phyloP scores from a whole-genome alignment of 768 basidiomycete species.

The Calocybe gangraenosa region DNA sequence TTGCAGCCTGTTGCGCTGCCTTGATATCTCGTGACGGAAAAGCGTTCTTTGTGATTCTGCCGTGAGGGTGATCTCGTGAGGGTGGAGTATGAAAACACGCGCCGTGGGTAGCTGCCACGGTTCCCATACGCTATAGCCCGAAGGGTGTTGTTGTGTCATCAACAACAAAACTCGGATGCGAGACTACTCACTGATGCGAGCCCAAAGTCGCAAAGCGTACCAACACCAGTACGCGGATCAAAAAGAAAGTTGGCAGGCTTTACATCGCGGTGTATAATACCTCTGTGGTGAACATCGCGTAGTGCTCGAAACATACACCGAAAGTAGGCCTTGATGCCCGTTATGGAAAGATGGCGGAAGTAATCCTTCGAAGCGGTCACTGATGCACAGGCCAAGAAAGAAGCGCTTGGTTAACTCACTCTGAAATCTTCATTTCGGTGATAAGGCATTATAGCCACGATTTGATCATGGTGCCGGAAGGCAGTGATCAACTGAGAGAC shows the following conservation, averaged over 20 bases:
- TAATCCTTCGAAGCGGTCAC: constrained; percentile 52
- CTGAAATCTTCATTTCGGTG: constrained; percentile 91
- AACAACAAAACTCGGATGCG: neutral
- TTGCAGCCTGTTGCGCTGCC: constrained; percentile 55
- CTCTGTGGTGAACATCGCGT: constrained; percentile 80
- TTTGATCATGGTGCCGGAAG: constrained; percentile 86
- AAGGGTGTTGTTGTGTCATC: neutral
- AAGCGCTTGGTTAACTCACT: constrained; percentile 44
- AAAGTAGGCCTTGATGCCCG: constrained; percentile 81
- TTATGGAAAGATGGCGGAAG: constrained; percentile 68
- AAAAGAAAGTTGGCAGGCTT: constrained; percentile 98
- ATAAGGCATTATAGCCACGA: constrained; percentile 92
- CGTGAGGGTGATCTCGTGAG: constrained; percentile 62
- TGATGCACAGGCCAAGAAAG: neutral
- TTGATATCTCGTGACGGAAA: constrained; percentile 48
- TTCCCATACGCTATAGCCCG: constrained; percentile 49
- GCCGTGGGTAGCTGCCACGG: constrained; percentile 37
- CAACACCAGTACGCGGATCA: constrained; percentile 77
- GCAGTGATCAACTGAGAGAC: constrained; percentile 93
- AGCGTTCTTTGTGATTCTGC: constrained; percentile 43
- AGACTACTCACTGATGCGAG: constrained; percentile 75
- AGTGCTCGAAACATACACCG: constrained; percentile 88
- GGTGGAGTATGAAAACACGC: constrained; percentile 79
- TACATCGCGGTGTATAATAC: constrained; percentile 93
- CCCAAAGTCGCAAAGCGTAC: constrained; percentile 92